A percentile compares a stretch with the other conserved stretches of the same genome.
These are phyloP conservation scores for Carex parvula DNA, from an alignment of 176 grass and related monocot species.

Conservation along the genomic window DNA sequence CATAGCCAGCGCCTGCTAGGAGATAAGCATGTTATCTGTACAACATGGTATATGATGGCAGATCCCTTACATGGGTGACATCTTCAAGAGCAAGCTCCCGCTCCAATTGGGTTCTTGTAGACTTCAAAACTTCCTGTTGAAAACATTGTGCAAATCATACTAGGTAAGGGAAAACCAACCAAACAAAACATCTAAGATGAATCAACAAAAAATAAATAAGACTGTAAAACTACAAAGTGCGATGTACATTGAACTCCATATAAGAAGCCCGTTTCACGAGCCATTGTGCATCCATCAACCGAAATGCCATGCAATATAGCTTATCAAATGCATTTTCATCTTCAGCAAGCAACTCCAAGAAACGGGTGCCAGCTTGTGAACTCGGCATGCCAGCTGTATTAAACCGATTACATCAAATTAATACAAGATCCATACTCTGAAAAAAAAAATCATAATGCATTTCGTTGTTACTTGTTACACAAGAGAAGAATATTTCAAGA, in stretches of 20 bases:
- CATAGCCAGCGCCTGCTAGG: not conserved
- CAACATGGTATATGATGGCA: conserved; percentile 87
- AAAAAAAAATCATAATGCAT: not conserved
- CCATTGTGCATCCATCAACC: conserved; percentile 86
- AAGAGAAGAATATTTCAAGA: not conserved
- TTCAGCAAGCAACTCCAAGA: conserved; percentile 57
- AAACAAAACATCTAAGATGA: not conserved
- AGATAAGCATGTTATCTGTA: conserved; percentile 28
- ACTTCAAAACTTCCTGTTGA: conserved; percentile 82
- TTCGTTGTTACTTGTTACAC: not conserved
- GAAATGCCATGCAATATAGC: conserved; percentile 88
- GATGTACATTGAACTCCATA: conserved; percentile 89
- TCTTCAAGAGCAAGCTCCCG: conserved; percentile 75
- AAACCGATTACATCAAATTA: not conserved
- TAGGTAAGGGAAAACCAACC: not conserved
- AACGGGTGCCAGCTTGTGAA: conserved; percentile 66
- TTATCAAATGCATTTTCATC: conserved; percentile 86
- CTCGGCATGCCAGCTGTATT: conserved; percentile 45
- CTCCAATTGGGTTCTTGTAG: conserved; percentile 75
- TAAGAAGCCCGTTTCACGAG: conserved; percentile 84
- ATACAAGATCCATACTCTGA: not conserved
- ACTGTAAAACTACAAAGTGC: not conserved
- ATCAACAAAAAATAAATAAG: not conserved
- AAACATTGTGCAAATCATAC: not conserved
- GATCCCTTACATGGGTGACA: conserved; percentile 50